Base-by-base conservation (phyloP, 495 filamentous ascomycete genomes). In the Penicillium diatomitis region DNA sequence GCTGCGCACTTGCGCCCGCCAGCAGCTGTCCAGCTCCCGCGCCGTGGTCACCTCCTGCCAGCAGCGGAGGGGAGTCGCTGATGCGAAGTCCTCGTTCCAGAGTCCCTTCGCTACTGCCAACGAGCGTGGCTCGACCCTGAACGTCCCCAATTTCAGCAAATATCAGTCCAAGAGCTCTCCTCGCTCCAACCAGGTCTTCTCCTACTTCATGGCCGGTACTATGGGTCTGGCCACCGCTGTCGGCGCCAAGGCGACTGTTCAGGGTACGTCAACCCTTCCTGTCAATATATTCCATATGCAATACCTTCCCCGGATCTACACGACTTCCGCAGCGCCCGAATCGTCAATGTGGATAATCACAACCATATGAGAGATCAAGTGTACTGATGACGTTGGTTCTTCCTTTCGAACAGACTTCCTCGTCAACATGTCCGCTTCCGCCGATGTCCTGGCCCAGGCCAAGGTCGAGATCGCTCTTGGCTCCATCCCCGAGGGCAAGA, bases 361-460 rank as follows among this genome's bases (percentile, higher is more conserved):
- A 32, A 46, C 44, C 46, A 7, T 10, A 8, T 43, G 32, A 49
- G 48, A 48, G n/a, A 34, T 41, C 44, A 3, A 8, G 35, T 38
- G 12, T 35, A 32, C 56, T 60, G 51, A 62, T 20, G 44, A 32
- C 58, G 53, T 55, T 52, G 49, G 57, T 54, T 52, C 40, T 44
- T 60, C 42, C 47, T 56, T 57, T 46, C 20, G 20, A 20, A 20
- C 70, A 96, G 92, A 97, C 74, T 97, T 99, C 83, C 78, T 99
- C 38, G 90, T 95, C 75, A 97, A 95, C 80, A 96, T 99, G 94
- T 90, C 94, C 67, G 94, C 94, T 51, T 99, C 94, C 47, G 94
- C 94, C 68, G 94, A 99, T 65, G 89, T 99, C 60, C 76, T 99
- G 68, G 94, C 94, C 64, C 90, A 96, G 81, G 94, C 94, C 64